Evolutionary conservation across 768 basidiomycete species (phyloP), one percentile per base, ranked within the genome.

Genomic region (Solioccasus polychromus): DNA sequence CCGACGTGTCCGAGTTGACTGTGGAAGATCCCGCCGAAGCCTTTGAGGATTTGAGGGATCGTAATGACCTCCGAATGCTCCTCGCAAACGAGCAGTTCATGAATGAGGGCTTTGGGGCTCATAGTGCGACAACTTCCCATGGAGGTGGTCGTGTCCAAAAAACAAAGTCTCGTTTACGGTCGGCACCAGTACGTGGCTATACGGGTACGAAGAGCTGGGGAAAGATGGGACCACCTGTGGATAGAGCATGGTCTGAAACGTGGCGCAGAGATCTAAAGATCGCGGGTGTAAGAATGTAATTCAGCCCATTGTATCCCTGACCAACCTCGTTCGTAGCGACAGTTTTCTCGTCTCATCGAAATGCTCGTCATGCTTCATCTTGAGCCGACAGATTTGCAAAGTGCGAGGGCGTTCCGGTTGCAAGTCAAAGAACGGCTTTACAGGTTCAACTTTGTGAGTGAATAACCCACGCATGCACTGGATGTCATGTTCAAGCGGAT

Each of bases 11-110:
- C n/a, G 95, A 98, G 65, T 70, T 98, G 32, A 96, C 93, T 2
- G 89, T 99, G 18, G 96, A 99, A 68, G 96, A 99, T 63, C 96
- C 96, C 2, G 92, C 92, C 0, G 96, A 99, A 68, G 89, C 91
- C 9, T 97, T 99, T 60, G 95, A 98, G 64, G 96, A 98, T 64
- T 76, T 98, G 34, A 75, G 95, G 26, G 96, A 98, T 68, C 85
- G 90, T 44, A 88, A 87, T 54, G 96, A 99, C 64, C 74, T 98
- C 17, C 71, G 76, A 51, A 87, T 88, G 77, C 73, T 98, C 17
- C 73, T 90, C 12, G 64, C 71, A 1, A 68, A 84, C 51, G 69
- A 76, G 44, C 71, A 68, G 35, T 89, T 94, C 63, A 80, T 87
- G 71, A 67, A 72, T 23, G 88, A 92, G 64, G 88, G 74, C 3